Evolutionary conservation across 192 early-diverging fungal genomes (phyloP).

Genomic region (Funneliformis mosseae): DNA sequence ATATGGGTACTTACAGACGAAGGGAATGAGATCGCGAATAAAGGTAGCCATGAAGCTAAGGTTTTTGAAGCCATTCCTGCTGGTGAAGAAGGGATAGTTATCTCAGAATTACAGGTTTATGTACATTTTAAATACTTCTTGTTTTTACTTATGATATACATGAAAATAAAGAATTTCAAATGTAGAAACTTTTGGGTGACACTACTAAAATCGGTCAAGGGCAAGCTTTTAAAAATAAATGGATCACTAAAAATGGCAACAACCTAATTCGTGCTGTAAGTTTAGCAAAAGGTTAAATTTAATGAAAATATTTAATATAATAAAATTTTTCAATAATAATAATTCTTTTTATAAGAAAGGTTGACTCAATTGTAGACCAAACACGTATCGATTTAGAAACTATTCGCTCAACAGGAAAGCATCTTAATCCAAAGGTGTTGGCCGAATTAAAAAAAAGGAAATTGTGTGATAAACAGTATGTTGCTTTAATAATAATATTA

Average conservation of each 20-base stretch:
- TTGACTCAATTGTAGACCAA: constrained; percentile 82
- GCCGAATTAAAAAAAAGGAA: constrained; percentile 80
- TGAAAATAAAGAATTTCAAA: background rate
- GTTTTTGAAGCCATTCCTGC: constrained; percentile 88
- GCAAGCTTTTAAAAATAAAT: constrained; percentile 96
- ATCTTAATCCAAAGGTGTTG: constrained; percentile 65
- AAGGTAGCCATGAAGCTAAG: constrained; percentile 91
- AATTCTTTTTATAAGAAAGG: too few relatives aligned
- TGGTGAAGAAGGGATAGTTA: constrained; percentile 78
- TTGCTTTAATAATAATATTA: too few relatives aligned
- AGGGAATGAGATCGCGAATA: constrained; percentile 79
- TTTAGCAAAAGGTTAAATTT: too few relatives aligned
- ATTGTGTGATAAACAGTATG: constrained; percentile 67
- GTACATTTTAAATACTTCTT: constrained; percentile 1
- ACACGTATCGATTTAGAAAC: constrained; percentile 73
- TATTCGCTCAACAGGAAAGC: constrained; percentile 65
- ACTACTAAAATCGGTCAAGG: constrained; percentile 91
- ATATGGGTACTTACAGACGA: constrained; percentile 86
- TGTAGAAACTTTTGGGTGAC: constrained; percentile 63
- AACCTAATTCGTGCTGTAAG: constrained; percentile 68
- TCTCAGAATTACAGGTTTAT: constrained; percentile 66
- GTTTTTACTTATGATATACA: background rate
- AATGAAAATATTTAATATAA: too few relatives aligned
- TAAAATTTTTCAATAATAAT: too few relatives aligned
- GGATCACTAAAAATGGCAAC: constrained; percentile 84